Conservation (phyloP, 495 filamentous ascomycete genomes). For the Xylaria intraflava region DNA sequence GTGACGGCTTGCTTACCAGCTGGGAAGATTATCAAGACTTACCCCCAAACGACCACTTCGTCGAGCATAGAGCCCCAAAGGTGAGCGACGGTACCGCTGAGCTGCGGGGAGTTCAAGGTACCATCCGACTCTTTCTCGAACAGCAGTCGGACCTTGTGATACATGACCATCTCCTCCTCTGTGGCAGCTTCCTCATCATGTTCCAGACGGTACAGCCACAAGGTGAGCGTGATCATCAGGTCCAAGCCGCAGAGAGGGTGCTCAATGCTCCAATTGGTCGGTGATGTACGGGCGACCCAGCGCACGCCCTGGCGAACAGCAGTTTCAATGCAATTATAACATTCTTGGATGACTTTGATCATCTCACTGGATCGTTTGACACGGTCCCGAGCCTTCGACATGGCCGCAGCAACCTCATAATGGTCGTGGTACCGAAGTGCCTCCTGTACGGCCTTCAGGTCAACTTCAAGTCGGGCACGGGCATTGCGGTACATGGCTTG, state of each 20-base stretch:
- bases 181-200: constrained; percentile 93
- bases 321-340: constrained; percentile 97
- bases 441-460: constrained; percentile 92
- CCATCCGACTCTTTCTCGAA: constrained; percentile 87
- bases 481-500: constrained; percentile 97
- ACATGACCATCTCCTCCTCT: constrained; percentile 87
- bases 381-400: constrained; percentile 86
- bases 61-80: constrained; percentile 98
- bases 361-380: constrained; percentile 94
- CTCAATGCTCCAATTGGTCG: constrained; percentile 98
- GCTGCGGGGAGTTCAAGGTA: constrained; percentile 60
- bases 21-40: constrained; percentile 29
- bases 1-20: constrained; percentile 22
- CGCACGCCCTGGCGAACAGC: constrained; percentile 91
- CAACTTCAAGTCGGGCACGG: constrained; percentile 85
- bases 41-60: constrained; percentile 97
- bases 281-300: constrained; percentile 94
- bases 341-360: constrained; percentile 97
- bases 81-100: constrained; percentile 88
- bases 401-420: constrained; percentile 92
- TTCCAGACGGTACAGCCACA: constrained; percentile 98
- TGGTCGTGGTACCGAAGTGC: constrained; percentile 94
- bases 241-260: constrained; percentile 95
- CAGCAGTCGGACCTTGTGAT: constrained; percentile 86
- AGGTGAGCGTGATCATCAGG: constrained; percentile 95